Evolutionary conservation across 1,139 yeast genomes (phyloP).

Genomic region (Geotrichum restrictum): DNA sequence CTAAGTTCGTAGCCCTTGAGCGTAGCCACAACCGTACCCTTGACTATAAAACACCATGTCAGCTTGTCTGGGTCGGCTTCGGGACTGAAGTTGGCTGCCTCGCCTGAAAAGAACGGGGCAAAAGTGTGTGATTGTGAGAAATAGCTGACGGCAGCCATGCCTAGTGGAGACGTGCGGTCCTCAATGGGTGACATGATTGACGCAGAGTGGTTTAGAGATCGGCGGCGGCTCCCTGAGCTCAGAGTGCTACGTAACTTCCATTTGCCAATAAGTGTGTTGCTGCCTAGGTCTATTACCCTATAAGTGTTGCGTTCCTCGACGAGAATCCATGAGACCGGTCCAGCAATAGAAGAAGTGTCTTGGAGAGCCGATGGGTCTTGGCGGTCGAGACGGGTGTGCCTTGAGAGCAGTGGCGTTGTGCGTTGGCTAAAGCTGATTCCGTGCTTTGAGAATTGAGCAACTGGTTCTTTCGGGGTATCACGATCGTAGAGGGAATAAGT

Average conservation of each 20-base stretch:
- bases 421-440: conserved; percentile 13
- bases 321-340: conserved; percentile 12
- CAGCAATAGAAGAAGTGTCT: not conserved
- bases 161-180: not conserved
- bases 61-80: not conserved
- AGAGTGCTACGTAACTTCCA: conserved; percentile 5
- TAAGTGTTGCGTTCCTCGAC: conserved; percentile 8
- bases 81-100: not conserved
- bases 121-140: not conserved
- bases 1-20: conserved; percentile 10
- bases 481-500: conserved; percentile 9
- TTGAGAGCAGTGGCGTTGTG: conserved; percentile 10
- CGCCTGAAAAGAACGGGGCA: conserved; percentile 5
- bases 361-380: not conserved
- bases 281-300: conserved; percentile 7
- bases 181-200: not conserved
- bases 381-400: conserved; percentile 9
- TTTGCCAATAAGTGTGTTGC: conserved; percentile 7
- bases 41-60: conserved; percentile 12
- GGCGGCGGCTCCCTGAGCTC: not conserved
- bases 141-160: not conserved
- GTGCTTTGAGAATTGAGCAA: conserved; percentile 5
- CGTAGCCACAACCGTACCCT: conserved; percentile 10
- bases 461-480: conserved; percentile 8
- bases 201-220: not conserved